These are phyloP conservation scores for Fusarium coicis DNA, from an alignment of 2,329 filamentous ascomycete genomes.

Conservation along the genomic window DNA sequence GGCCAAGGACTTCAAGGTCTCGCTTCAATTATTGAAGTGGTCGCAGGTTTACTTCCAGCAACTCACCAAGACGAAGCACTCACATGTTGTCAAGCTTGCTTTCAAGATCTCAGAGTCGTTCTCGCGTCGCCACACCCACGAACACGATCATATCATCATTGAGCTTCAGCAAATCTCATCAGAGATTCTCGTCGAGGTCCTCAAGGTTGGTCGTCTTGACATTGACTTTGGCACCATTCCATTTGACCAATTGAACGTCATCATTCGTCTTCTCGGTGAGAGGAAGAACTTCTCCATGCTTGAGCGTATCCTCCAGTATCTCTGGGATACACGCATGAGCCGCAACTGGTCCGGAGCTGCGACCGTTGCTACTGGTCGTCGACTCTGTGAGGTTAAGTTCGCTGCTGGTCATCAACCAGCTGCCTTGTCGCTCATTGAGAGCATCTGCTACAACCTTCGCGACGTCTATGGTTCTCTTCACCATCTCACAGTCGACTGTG, in stretches of 20 bases:
- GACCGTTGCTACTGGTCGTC: not conserved
- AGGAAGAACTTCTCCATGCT: constrained; percentile 6
- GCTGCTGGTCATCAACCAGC: not conserved
- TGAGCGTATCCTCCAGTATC: not conserved
- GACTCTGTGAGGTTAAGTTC: constrained; percentile 4
- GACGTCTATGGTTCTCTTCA: not conserved
- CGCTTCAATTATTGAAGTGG: not conserved
- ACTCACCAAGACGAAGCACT: not conserved
- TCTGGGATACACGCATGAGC: constrained; percentile 9
- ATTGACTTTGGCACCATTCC: not conserved
- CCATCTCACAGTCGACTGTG: not conserved
- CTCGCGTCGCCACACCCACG: not conserved
- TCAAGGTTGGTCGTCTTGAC: not conserved
- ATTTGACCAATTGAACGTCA: not conserved
- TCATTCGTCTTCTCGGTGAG: not conserved
- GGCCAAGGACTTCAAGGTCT: not conserved
- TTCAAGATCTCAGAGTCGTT: constrained; percentile 2
- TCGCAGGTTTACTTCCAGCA: not conserved
- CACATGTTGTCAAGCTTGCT: not conserved
- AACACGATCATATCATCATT: not conserved
- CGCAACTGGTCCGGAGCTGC: not conserved
- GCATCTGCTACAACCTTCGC: not conserved
- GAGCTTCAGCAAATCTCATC: constrained; percentile 4
- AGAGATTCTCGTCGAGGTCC: not conserved
- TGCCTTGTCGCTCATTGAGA: not conserved